A percentile compares a stretch with the other conserved stretches of the same genome.
phyloP scores from a whole-genome alignment of 176 grass and related monocot species.

The Ampelocalamus luodianensis region DNA sequence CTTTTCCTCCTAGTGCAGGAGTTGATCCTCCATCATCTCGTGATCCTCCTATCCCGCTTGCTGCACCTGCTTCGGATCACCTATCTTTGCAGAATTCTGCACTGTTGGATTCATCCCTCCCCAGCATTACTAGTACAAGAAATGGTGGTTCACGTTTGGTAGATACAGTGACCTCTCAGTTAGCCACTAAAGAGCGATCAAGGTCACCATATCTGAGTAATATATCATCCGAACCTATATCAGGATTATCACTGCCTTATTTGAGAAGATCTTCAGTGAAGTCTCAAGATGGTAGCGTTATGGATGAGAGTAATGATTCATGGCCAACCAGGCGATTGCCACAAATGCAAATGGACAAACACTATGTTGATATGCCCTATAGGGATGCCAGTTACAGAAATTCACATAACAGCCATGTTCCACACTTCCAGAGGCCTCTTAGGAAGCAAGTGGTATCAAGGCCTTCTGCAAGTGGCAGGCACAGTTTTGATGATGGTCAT shows the following conservation, averaged over 20 bases:
- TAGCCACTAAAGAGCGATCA: conserved; percentile 58
- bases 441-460: conserved; percentile 83
- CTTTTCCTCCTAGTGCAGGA: conserved; percentile 77
- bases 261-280: conserved; percentile 68
- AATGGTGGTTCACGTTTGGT: conserved; percentile 67
- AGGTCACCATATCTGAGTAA: conserved; percentile 64
- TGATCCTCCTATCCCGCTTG: conserved; percentile 59
- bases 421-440: conserved; percentile 90
- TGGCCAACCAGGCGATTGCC: conserved; percentile 39
- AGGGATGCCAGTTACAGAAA: conserved; percentile 64
- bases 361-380: conserved; percentile 61
- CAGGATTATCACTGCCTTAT: conserved; percentile 56
- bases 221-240: conserved; percentile 59
- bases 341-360: conserved; percentile 62
- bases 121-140: conserved; percentile 53
- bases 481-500: conserved; percentile 66
- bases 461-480: conserved; percentile 57
- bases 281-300: conserved; percentile 47
- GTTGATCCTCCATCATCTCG: conserved; percentile 79
- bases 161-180: conserved; percentile 47
- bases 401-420: conserved; percentile 55
- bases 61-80: conserved; percentile 46
- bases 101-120: conserved; percentile 59
- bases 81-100: conserved; percentile 54
- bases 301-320: conserved; percentile 54